Percentiles rank a stretch among this genome's conserved stretches.
Conservation (phyloP, 2,329 filamentous ascomycete genomes). For the Ophiostoma pallidulum region DNA sequence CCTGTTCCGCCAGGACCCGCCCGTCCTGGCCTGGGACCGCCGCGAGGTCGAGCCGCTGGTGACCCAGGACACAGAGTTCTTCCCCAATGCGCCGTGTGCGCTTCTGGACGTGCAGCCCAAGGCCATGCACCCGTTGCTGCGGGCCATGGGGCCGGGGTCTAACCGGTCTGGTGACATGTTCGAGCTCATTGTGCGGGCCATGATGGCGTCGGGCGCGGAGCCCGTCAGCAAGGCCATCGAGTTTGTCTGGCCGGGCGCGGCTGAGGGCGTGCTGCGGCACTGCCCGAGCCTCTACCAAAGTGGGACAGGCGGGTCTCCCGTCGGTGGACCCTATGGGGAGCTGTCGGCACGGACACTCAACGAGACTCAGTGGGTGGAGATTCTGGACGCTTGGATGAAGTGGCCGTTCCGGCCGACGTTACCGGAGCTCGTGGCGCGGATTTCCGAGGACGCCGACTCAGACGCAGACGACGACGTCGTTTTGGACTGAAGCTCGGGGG, state of each 20-base stretch:
- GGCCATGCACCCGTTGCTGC: conserved; percentile 38
- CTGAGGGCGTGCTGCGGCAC: conserved; percentile 39
- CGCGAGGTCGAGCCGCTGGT: conserved; percentile 61
- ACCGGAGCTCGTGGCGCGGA: conserved; percentile 36
- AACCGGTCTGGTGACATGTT: conserved; percentile 40
- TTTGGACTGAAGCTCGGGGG: neutral
- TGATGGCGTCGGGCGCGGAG: conserved; percentile 28
- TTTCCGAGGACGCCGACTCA: conserved; percentile 22
- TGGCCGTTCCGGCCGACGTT: conserved; percentile 56
- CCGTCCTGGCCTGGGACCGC: conserved; percentile 57
- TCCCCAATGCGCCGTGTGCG: conserved; percentile 45
- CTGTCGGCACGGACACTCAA: conserved; percentile 42
- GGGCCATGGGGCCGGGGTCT: conserved; percentile 32
- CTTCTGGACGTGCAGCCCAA: conserved; percentile 62
- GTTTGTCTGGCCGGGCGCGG: conserved; percentile 49
- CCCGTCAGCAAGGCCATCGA: conserved; percentile 38
- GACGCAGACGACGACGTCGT: conserved; percentile 14
- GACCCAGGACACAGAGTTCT: conserved; percentile 52
- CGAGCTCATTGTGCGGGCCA: conserved; percentile 38
- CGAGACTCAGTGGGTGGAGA: conserved; percentile 44
- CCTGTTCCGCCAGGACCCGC: conserved; percentile 37
- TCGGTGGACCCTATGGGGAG: conserved; percentile 27
- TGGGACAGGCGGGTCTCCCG: conserved; percentile 34
- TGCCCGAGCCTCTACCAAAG: conserved; percentile 43
- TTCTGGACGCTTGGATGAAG: conserved; percentile 50